These are phyloP conservation scores for Giardia duodenalis DNA, from an alignment of 208 protist species.

Conservation along the genomic window DNA sequence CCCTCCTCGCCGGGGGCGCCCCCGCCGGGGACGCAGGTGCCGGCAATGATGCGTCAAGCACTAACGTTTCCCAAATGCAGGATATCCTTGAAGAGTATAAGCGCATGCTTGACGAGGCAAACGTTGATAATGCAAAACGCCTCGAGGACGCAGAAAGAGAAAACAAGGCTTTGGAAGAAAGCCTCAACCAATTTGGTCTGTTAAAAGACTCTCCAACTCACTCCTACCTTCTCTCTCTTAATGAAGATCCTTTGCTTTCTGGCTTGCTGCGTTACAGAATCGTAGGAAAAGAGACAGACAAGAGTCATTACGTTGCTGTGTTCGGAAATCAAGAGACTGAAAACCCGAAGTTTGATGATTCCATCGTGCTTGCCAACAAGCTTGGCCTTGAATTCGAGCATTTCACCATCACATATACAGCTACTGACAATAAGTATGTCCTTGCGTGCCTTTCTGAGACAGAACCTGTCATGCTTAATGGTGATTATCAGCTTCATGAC, in stretches of 20 bases:
- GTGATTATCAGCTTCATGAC: neutral
- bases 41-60: neutral
- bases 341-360: neutral
- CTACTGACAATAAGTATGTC: neutral
- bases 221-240: neutral
- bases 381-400: neutral
- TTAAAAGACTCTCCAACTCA: neutral
- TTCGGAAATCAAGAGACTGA: neutral
- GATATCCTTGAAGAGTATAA: neutral
- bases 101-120: neutral
- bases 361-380: neutral
- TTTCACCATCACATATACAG: neutral
- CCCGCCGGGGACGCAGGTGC: neutral
- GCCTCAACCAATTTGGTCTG: neutral
- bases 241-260: neutral
- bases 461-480: neutral
- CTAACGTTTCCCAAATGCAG: neutral
- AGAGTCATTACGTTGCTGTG: neutral
- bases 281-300: neutral
- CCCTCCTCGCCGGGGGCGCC: neutral
- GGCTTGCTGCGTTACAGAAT: neutral
- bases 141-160: neutral
- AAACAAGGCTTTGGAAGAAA: neutral
- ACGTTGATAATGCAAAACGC: neutral
- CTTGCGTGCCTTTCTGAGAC: neutral